Percentiles rank a stretch among this genome's conserved stretches.
Conservation (phyloP, 345 rosid species). For the Rhodomyrtus tomentosa region DNA sequence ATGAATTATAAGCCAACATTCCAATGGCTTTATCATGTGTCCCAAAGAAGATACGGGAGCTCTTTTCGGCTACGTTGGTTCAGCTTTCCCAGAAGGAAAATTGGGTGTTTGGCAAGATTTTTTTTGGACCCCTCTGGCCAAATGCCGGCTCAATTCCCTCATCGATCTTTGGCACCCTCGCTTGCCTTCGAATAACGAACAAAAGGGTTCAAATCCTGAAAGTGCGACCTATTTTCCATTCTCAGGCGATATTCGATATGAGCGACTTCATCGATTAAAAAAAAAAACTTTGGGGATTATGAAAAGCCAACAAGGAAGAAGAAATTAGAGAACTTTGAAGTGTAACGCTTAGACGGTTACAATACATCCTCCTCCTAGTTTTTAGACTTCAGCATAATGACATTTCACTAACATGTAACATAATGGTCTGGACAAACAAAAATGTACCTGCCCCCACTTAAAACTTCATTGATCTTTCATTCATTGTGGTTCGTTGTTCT, state of each 20-base stretch:
- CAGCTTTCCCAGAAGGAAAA: too few relatives aligned
- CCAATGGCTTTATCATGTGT: not conserved
- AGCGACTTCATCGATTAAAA: not conserved
- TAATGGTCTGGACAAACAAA: not conserved
- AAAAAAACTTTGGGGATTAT: not conserved
- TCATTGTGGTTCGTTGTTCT: not conserved
- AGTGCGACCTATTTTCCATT: fast-evolving
- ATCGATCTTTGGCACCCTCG: too few relatives aligned
- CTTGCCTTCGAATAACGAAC: not conserved
- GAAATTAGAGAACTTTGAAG: not conserved
- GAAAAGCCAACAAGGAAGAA: not conserved
- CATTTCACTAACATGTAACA: not conserved
- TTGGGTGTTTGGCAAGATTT: too few relatives aligned
- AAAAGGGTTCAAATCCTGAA: not conserved
- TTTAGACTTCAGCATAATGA: not conserved
- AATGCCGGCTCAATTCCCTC: too few relatives aligned
- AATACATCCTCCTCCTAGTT: not conserved
- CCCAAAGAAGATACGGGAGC: not conserved
- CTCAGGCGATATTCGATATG: not conserved
- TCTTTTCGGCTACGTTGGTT: not conserved
- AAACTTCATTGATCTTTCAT: not conserved
- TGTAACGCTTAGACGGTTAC: not conserved
- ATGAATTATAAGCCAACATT: not conserved
- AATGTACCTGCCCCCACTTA: not conserved
- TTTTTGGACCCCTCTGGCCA: too few relatives aligned